A percentile compares a stretch with the other conserved stretches of the same genome.
These are phyloP conservation scores for Phialocephala subalpina DNA, from an alignment of 2,329 filamentous ascomycete species.

Conservation along the genomic window DNA sequence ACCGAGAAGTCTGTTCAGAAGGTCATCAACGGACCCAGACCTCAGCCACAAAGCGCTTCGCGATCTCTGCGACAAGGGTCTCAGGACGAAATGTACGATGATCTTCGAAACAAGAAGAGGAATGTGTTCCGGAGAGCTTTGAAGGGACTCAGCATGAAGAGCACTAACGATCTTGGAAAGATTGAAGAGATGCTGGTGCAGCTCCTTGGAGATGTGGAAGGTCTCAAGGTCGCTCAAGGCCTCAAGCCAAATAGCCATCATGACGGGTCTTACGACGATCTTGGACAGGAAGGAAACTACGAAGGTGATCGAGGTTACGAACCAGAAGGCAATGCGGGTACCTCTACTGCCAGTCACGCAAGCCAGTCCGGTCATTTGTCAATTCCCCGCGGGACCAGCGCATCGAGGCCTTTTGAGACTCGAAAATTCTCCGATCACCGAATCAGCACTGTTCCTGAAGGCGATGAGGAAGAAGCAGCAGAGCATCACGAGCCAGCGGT, in stretches of 20 bases:
- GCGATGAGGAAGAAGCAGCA: constrained; percentile 66
- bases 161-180: constrained; percentile 83
- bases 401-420: constrained; percentile 43
- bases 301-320: constrained; percentile 81
- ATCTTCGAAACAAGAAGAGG: constrained; percentile 78
- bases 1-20: constrained; percentile 87
- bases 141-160: constrained; percentile 87
- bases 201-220: constrained; percentile 90
- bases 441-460: constrained; percentile 89
- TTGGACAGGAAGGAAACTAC: constrained; percentile 68
- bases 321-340: constrained; percentile 81
- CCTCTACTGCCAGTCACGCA: constrained; percentile 73
- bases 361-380: constrained; percentile 82
- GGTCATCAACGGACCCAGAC: constrained; percentile 84
- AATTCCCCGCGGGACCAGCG: constrained; percentile 59
- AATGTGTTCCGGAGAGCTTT: constrained; percentile 96
- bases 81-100: constrained; percentile 61
- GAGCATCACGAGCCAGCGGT: constrained; percentile 55
- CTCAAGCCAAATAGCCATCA: constrained; percentile 61
- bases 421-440: constrained; percentile 76
- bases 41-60: constrained; percentile 71
- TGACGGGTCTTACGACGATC: constrained; percentile 72
- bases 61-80: constrained; percentile 53
- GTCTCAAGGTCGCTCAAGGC: constrained; percentile 68
- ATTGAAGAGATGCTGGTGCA: constrained; percentile 95